A percentile compares a stretch with the other conserved stretches of the same genome.
phyloP scores from a whole-genome alignment of 306 rosid genomes.

The Pterocarpus santalinus region DNA sequence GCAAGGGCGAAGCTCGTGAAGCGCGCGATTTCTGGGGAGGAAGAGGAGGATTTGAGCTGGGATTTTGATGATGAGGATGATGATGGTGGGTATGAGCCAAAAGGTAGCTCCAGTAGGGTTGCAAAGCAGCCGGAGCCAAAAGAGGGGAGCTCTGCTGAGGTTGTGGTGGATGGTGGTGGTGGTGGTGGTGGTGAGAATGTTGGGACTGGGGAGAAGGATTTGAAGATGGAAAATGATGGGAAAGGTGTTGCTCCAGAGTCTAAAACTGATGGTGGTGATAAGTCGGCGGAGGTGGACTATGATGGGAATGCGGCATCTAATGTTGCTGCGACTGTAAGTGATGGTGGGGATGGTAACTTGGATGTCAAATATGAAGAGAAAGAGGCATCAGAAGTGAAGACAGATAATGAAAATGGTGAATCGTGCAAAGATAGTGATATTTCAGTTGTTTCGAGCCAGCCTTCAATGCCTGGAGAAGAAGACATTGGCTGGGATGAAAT shows the following conservation, averaged over 20 bases:
- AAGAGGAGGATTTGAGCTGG: constrained; percentile 96
- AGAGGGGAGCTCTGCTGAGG: constrained; percentile 38
- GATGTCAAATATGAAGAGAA: constrained; percentile 57
- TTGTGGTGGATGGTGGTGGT: not conserved
- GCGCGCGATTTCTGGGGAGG: constrained; percentile 71
- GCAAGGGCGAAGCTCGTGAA: constrained; percentile 86
- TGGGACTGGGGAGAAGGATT: constrained; percentile 39
- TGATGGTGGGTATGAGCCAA: constrained; percentile 45
- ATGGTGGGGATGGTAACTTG: constrained; percentile 45
- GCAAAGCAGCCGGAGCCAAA: constrained; percentile 17
- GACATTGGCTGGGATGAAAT: constrained; percentile 92
- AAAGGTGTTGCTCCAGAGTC: constrained; percentile 42
- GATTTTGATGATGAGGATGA: constrained; percentile 79
- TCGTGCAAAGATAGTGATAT: constrained; percentile 87
- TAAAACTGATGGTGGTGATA: constrained; percentile 47
- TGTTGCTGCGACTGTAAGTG: constrained; percentile 47
- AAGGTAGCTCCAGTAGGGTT: constrained; percentile 52
- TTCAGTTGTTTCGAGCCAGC: constrained; percentile 86
- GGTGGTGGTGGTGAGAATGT: constrained; percentile 40
- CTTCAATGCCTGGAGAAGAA: constrained; percentile 78
- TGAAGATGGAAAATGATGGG: constrained; percentile 44
- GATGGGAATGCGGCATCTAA: constrained; percentile 44
- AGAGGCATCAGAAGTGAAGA: constrained; percentile 57
- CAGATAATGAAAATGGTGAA: constrained; percentile 58
- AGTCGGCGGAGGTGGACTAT: constrained; percentile 30